Base-by-base conservation (phyloP, 176 grass and related monocot species). In the Avena sativa region DNA sequence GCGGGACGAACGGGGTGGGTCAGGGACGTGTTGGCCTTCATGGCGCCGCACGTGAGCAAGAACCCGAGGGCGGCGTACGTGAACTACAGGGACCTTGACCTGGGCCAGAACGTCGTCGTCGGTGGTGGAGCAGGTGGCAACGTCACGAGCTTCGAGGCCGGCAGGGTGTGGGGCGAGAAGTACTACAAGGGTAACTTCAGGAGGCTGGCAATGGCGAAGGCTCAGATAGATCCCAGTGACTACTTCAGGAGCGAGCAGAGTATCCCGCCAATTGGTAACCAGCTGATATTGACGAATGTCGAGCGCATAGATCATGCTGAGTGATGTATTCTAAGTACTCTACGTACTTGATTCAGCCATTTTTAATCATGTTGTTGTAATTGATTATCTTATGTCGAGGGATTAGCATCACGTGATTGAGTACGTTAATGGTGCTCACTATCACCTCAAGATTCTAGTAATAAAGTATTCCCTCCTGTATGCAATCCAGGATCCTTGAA, bases 201-300 rank as follows among this genome's bases (percentile, higher is more conserved):
- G 25, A 75, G 72, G 72, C 72, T 75, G 6, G 72, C 72, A 23
- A 75, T 52, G 47, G 72, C 72, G 12, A 75, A 75, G 72, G 23
- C 12, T 2, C 1, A 16, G 72, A 75, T 52, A 8, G 72, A 75
- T 28, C 72, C 72, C 6, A 14, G 6, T 0, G 72, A 75, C 72
- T 75, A 75, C 21, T 75, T 75, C 47, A 75, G 72, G 21, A 50
- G 2, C 12, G 72, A 75, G 72, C 72, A 75, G 47, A 75, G 72
- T 12, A 75, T 75, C 46, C 72, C 72, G 13, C 72, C 72, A 16
- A 21, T 75, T 75, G 21, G 21, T 1, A 12, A 50, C 43, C n/a
- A 73, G 0, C 6, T 75, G 21, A 51, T 23, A 21, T 28, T 2
- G 1, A 51, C n/a, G 12, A 28, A 28, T 14, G 47, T 51, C 47